A percentile compares a stretch with the other conserved stretches of the same genome.
phyloP scores from a whole-genome alignment of 305 asterid genomes.

The Fraxinus xanthoxyloides region DNA sequence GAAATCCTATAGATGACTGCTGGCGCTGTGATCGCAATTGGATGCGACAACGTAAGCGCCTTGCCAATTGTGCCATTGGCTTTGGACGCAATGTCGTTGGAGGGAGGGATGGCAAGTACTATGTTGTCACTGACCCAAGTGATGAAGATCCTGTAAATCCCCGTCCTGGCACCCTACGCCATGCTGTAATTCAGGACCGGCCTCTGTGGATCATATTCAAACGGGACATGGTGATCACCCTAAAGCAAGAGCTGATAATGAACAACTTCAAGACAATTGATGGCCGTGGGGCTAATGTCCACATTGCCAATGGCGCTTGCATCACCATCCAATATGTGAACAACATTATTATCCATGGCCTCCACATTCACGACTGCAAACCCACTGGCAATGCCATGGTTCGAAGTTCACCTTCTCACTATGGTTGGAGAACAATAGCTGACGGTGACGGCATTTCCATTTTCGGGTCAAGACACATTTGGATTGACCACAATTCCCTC shows the following conservation, averaged over 20 bases:
- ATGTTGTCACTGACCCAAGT: constrained; percentile 52
- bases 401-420: constrained; percentile 64
- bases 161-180: constrained; percentile 67
- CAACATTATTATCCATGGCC: constrained; percentile 65
- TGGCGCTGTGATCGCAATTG: constrained; percentile 76
- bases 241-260: constrained; percentile 72
- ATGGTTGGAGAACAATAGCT: constrained; percentile 77
- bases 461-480: constrained; percentile 62
- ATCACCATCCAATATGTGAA: constrained; percentile 63
- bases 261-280: constrained; percentile 84
- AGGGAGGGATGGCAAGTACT: constrained; percentile 63
- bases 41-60: constrained; percentile 53
- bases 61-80: constrained; percentile 67
- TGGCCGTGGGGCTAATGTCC: constrained; percentile 69
- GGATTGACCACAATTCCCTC: constrained; percentile 69
- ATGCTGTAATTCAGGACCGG: constrained; percentile 66
- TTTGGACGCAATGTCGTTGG: constrained; percentile 73
- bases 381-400: constrained; percentile 81
- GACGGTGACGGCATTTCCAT: constrained; percentile 78
- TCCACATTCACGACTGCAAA: constrained; percentile 70
- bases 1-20: constrained; percentile 78
- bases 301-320: constrained; percentile 67
- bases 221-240: constrained; percentile 62
- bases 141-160: constrained; percentile 65
- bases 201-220: constrained; percentile 74